phyloP scores from a whole-genome alignment of 768 basidiomycete species.

The Mrakia blollopis region DNA sequence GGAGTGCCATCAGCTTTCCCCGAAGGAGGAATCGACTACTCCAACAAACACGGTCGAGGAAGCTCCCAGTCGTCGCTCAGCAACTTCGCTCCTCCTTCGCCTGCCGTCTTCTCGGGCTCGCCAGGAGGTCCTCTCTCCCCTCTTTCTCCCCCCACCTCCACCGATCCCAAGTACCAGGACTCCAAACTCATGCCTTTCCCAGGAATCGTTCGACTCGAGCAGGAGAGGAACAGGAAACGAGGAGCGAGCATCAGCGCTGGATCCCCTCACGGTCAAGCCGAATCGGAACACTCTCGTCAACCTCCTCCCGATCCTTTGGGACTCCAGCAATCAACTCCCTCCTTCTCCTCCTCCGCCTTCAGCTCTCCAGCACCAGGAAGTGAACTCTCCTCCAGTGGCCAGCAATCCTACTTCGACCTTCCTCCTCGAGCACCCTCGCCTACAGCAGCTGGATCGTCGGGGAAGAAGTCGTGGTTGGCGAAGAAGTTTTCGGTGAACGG shows the following conservation, averaged over 20 bases:
- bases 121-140: constrained; percentile 58
- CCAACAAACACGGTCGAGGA: constrained; percentile 56
- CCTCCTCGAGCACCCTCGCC: constrained; percentile 22
- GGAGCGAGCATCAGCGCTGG: constrained; percentile 16
- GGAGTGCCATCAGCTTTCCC: not conserved
- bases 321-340: constrained; percentile 12
- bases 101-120: constrained; percentile 56
- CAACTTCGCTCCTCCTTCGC: constrained; percentile 54
- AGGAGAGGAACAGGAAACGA: constrained; percentile 29
- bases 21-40: constrained; percentile 44
- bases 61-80: constrained; percentile 11
- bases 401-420: constrained; percentile 22
- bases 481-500: constrained; percentile 41
- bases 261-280: constrained; percentile 22
- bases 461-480: constrained; percentile 44
- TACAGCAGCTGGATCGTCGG: constrained; percentile 28
- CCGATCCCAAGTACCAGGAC: constrained; percentile 66
- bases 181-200: constrained; percentile 87
- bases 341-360: constrained; percentile 22
- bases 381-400: constrained; percentile 35
- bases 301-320: constrained; percentile 5
- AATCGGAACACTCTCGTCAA: constrained; percentile 12
- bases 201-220: constrained; percentile 66
- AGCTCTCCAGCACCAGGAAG: constrained; percentile 30
- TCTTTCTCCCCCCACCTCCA: constrained; percentile 54